Conservation (phyloP, 2,329 filamentous ascomycete genomes). For the Podosphaera xanthii region DNA sequence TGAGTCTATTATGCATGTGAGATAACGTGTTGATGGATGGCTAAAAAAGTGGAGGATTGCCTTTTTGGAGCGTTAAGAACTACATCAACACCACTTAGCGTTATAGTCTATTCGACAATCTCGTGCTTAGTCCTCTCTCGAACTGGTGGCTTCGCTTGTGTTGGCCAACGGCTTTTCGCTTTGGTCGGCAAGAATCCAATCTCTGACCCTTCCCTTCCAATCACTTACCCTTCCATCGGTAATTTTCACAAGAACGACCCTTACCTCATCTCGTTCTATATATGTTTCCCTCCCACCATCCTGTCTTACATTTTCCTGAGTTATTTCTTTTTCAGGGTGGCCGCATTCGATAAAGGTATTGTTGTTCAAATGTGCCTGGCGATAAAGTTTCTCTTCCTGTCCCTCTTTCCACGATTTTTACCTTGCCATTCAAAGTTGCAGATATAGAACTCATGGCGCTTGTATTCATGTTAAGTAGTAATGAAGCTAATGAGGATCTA, state of each 20-base stretch:
- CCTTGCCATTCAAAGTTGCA: constrained; percentile 80
- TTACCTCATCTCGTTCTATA: constrained; percentile 60
- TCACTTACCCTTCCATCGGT: constrained; percentile 73
- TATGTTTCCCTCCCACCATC: constrained; percentile 40
- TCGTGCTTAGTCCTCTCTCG: no score
- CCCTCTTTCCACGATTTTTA: constrained; percentile 46
- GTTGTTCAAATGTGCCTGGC: constrained; percentile 65
- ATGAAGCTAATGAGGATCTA: constrained; percentile 54
- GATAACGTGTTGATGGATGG: no score
- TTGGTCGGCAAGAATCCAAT: constrained; percentile 28
- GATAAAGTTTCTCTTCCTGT: constrained; percentile 67
- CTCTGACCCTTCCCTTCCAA: constrained; percentile 81
- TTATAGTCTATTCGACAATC: no score
- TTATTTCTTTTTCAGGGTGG: constrained; percentile 14
- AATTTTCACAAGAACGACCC: constrained; percentile 70
- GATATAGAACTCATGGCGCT: constrained; percentile 71
- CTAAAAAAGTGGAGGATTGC: no score
- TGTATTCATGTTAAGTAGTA: constrained; percentile 80
- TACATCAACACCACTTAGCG: no score
- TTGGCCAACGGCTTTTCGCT: no score
- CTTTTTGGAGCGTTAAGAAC: no score
- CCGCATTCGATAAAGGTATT: constrained; percentile 57
- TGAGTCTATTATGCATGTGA: no score
- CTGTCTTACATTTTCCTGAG: constrained; percentile 8
- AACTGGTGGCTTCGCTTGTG: no score